A percentile compares a stretch with the other conserved stretches of the same genome.
phyloP scores from a whole-genome alignment of 2,329 filamentous ascomycete genomes.

The Colletotrichum eremochloae region DNA sequence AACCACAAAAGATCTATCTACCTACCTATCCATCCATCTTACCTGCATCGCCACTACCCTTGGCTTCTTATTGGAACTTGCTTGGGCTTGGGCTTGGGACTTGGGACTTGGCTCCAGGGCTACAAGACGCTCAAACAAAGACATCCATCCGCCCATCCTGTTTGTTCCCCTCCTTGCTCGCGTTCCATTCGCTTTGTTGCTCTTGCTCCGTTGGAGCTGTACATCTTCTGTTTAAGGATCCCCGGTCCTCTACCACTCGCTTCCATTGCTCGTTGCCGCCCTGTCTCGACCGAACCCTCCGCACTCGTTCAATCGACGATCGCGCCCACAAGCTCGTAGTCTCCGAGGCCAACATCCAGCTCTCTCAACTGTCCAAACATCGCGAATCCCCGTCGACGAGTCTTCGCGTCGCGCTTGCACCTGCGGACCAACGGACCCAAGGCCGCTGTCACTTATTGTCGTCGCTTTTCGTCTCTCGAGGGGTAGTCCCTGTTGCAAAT shows the following conservation, averaged over 20 bases:
- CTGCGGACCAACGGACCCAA: not conserved
- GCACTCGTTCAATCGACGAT: constrained; percentile 17
- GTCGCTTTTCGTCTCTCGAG: constrained; percentile 1
- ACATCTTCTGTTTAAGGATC: not conserved
- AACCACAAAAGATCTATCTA: not conserved
- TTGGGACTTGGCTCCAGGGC: not conserved
- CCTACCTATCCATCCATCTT: not conserved
- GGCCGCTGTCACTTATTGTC: not conserved
- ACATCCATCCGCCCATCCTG: not conserved
- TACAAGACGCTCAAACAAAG: not conserved
- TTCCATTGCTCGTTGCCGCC: not conserved
- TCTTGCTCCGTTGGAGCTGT: not conserved
- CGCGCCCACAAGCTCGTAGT: not conserved
- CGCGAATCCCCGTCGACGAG: not conserved
- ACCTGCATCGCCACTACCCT: not conserved
- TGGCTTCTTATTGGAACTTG: not conserved
- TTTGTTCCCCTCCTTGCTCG: constrained; percentile 19
- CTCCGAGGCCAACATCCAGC: not conserved
- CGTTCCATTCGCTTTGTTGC: not conserved
- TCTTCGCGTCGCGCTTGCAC: not conserved
- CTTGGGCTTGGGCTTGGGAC: not conserved
- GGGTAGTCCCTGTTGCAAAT: not conserved
- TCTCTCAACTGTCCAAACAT: not conserved
- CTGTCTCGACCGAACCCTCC: not conserved
- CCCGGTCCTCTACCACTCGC: constrained; percentile 18